Base-by-base conservation (phyloP, 2,329 filamentous ascomycete genomes). In the Ophiosphaerella herpotricha region DNA sequence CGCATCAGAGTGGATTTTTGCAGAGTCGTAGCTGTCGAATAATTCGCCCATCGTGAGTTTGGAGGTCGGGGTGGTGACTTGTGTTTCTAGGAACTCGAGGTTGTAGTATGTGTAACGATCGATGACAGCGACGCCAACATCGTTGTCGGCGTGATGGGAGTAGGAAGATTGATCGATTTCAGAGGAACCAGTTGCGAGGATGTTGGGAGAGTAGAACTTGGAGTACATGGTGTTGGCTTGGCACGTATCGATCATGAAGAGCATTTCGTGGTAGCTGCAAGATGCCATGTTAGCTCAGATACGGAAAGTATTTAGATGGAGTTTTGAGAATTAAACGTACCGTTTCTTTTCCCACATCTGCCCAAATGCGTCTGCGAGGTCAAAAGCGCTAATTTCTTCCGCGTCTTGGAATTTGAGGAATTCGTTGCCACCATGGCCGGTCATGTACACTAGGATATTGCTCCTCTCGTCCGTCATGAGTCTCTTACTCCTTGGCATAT, bases 281-380 rank as follows among this genome's bases (percentile, higher is more conserved):
- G 24, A n/a, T 16, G 4, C 18, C 21, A 3, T 31, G 42, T 54
- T 43, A 55, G 50, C 14, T 16, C 14, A 5, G 29, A 9, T 18
- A 14, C 24, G 21, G 36, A 29, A 14, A 13, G 35, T 29, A 11
- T 21, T 8, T 9, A 9, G 12, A 1, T n/a, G 26, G 29, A 16
- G 16, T 11, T 29, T 29, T 29, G 26, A 9, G 18, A 21, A 26
- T 7, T 23, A 13, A 5, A 39, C 71, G n/a, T 73, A 87, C 80
- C 94, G 87, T 79, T 95, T 95, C 85, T 99, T 99, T 82, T 99
- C 94, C 90, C 92, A 97, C 94, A 99, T 99, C 79, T 99, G 93
- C 75, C 95, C 91, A 72, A 99, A 97, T 0, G 94, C 94, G 74
- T 99, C 91, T 5, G 95, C 94, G 49, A 99, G 79, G 76, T 99